Base-by-base conservation (phyloP, 2,329 filamentous ascomycete genomes). In the Talaromyces sp. region DNA sequence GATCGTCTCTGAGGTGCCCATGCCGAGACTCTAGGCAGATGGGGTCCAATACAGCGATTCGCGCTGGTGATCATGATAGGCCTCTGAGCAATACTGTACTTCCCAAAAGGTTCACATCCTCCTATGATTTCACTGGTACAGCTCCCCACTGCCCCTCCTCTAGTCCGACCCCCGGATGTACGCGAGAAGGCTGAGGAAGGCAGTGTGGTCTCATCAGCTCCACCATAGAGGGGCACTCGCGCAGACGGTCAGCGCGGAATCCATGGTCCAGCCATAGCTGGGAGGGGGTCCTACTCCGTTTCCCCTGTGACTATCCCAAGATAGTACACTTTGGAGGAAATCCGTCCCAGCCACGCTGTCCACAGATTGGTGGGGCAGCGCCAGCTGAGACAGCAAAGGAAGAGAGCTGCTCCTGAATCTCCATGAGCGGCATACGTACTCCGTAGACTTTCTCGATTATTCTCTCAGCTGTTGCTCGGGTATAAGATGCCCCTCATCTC, bases 401-500 rank as follows among this genome's bases (percentile, higher is more conserved):
- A 45, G 39, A 29, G 41, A 46, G 49, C 19, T 49, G 20, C 50
- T 55, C 40, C 49, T 40, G 22, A 44, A 24, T 49, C 48, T 49
- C 44, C 36, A 5, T 36, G 29, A 54, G 43, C 22, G 17, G 47
- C 49, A 40, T 49, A 60, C 47, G 49, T 60, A 56, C 22, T 30
- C 36, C 30, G 17, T 44, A 49, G 41, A 47, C 40, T 32, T 55
- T 62, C 54, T 54, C 42, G 49, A 55, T 36, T 49, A 37, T 55
- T 60, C 56, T 20, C 32, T 52, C 43, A 24, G 46, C 36, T 53
- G 30, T 47, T 36, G 33, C 24, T 16, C 29, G 29, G 54, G 44
- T 62, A 63, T 63, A 64, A 62, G 56, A 55, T 40, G 39, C 43
- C 50, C 45, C 48, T 47, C 41, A 20, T 47, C 32, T 16, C 42